Conservation (phyloP, 371 early-diverging fungal species). For the Syncephalastrum contaminatum region DNA sequence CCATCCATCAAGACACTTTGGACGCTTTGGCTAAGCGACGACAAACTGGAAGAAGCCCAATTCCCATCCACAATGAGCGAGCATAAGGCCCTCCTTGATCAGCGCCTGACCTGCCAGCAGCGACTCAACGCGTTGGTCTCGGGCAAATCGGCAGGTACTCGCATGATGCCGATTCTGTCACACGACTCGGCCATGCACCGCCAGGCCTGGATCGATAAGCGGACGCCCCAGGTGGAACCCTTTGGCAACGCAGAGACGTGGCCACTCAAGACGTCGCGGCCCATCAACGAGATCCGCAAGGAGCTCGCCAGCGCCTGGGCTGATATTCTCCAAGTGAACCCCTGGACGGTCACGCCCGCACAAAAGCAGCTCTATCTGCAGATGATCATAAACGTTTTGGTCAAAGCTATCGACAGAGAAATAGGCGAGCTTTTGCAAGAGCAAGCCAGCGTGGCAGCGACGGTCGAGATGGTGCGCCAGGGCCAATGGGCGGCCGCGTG, state of each 20-base stretch:
- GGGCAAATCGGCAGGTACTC: conserved; percentile 2
- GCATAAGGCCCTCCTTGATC: too few relatives aligned
- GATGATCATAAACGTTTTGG: conserved; percentile 6
- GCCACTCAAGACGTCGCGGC: conserved; percentile 27
- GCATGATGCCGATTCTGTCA: conserved; percentile 21
- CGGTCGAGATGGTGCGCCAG: conserved; percentile 22
- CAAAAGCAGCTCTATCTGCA: conserved; percentile 9
- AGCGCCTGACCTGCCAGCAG: too few relatives aligned
- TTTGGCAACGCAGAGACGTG: conserved; percentile 22
- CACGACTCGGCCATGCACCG: conserved; percentile 11
- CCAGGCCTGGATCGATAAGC: conserved; percentile 14
- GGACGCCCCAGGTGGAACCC: conserved; percentile 1
- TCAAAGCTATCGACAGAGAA: conserved; percentile 26
- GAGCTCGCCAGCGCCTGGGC: conserved; percentile 16
- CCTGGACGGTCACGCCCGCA: conserved; percentile 17
- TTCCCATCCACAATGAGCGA: too few relatives aligned
- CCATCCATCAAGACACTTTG: conserved; percentile 6
- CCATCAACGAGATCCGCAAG: conserved; percentile 12
- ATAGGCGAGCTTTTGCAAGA: conserved; percentile 24
- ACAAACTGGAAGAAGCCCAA: too few relatives aligned
- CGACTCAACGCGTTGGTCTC: neutral
- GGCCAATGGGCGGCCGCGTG: conserved; percentile 23
- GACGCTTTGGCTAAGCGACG: conserved; percentile 18
- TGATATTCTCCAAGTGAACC: neutral
- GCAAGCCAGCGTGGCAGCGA: conserved; percentile 18